Percentiles rank a stretch among this genome's conserved stretches.
phyloP scores from a whole-genome alignment of 169 alveolate species.

The Plasmodium coatneyi region DNA sequence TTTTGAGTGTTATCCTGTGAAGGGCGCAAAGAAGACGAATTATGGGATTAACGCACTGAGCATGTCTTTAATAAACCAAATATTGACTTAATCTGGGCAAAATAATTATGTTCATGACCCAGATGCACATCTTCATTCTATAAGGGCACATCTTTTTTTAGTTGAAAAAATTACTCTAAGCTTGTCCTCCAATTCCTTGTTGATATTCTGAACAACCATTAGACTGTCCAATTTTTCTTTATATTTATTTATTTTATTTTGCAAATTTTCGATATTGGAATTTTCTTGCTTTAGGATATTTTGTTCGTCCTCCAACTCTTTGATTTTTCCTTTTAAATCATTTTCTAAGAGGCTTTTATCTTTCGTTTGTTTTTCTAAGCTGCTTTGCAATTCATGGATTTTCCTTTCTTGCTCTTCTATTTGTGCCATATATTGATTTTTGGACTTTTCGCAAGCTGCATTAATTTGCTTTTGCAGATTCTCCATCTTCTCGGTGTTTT shows the following conservation, averaged over 20 bases:
- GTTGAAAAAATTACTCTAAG: conserved; percentile 45
- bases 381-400: conserved; percentile 55
- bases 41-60: neutral
- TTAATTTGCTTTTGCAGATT: conserved; percentile 61
- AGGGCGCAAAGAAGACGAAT: neutral
- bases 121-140: neutral
- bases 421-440: conserved; percentile 52
- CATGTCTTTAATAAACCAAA: neutral
- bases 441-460: conserved; percentile 40
- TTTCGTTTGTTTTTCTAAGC: conserved; percentile 55
- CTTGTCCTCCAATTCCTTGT: conserved; percentile 68
- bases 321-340: conserved; percentile 62
- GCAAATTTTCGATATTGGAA: conserved; percentile 45
- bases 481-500: conserved; percentile 27
- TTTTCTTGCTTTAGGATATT: conserved; percentile 68
- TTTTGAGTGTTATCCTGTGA: conserved; percentile 51
- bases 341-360: conserved; percentile 39
- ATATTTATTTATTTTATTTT: conserved; percentile 71
- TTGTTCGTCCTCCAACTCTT: conserved; percentile 73
- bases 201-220: conserved; percentile 64
- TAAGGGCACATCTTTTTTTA: neutral
- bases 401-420: conserved; percentile 74
- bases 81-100: neutral
- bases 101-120: neutral
- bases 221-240: conserved; percentile 60